These are phyloP conservation scores for Arachnopeziza araneosa DNA, from an alignment of 2,329 filamentous ascomycete genomes.

Conservation along the genomic window DNA sequence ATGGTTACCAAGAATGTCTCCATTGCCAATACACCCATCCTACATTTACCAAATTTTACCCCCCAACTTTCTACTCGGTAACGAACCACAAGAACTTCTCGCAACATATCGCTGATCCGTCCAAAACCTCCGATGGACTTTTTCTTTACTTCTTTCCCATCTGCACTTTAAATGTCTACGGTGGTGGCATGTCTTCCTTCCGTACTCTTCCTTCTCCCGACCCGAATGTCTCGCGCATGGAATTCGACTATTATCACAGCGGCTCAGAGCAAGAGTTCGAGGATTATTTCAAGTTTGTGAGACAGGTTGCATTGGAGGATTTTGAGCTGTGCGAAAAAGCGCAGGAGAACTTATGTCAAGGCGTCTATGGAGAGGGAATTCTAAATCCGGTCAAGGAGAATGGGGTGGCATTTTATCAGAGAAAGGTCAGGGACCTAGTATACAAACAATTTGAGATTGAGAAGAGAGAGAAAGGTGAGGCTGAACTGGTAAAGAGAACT, in stretches of 20 bases:
- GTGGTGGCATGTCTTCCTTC: slow-evolving; percentile 52
- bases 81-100: slow-evolving; percentile 50
- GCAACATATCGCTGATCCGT: slow-evolving; percentile 49
- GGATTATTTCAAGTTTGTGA: slow-evolving; percentile 50
- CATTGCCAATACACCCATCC: slow-evolving; percentile 55
- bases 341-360: slow-evolving; percentile 41
- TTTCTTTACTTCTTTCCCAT: slow-evolving; percentile 55
- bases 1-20: slow-evolving; percentile 53
- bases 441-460: not conserved
- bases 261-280: slow-evolving; percentile 48
- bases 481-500: no score
- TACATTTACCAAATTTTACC: slow-evolving; percentile 48
- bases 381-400: not conserved
- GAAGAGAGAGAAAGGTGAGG: not conserved
- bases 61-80: slow-evolving; percentile 49
- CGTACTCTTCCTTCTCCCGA: slow-evolving; percentile 44
- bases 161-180: slow-evolving; percentile 51
- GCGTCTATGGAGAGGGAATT: slow-evolving; percentile 1
- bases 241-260: slow-evolving; percentile 53
- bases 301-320: slow-evolving; percentile 51
- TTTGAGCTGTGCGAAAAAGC: slow-evolving; percentile 52
- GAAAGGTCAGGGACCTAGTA: not conserved
- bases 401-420: not conserved
- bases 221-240: slow-evolving; percentile 43
- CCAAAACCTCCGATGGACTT: slow-evolving; percentile 46